These are phyloP conservation scores for Lactarius evosmus DNA, from an alignment of 768 basidiomycete genomes.

Conservation along the genomic window DNA sequence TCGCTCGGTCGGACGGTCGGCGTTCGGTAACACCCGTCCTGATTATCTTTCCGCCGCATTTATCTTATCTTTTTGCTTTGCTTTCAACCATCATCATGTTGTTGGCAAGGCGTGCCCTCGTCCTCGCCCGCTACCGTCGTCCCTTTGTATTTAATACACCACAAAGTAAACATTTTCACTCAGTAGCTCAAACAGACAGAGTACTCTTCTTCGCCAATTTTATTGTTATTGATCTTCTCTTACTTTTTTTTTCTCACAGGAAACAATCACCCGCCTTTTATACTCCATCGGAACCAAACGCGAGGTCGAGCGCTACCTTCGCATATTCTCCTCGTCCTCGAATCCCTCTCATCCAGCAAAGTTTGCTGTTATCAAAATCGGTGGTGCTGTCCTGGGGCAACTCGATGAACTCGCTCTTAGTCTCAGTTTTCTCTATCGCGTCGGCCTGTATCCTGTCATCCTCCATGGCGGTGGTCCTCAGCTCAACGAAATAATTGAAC, in stretches of 20 bases:
- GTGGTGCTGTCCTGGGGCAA: conserved; percentile 91
- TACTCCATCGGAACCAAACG: conserved; percentile 97
- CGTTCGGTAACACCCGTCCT: conserved; percentile 7
- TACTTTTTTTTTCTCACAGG: conserved; percentile 45
- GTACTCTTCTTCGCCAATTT: conserved; percentile 36
- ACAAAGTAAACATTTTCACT: conserved; percentile 46
- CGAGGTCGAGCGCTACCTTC: conserved; percentile 96
- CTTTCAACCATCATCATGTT: conserved; percentile 32
- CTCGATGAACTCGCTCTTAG: conserved; percentile 92
- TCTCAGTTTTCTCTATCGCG: conserved; percentile 92
- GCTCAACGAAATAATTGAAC: conserved; percentile 88
- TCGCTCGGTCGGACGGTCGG: background rate
- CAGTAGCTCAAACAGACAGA: conserved; percentile 70
- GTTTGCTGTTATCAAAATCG: conserved; percentile 97
- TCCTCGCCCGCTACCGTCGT: conserved; percentile 45
- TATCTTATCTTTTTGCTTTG: background rate
- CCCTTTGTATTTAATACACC: conserved; percentile 34
- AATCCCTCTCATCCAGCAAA: conserved; percentile 88
- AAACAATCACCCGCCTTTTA: conserved; percentile 93
- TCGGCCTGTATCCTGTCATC: conserved; percentile 97
- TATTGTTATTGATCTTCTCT: conserved; percentile 10
- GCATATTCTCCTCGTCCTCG: conserved; percentile 95
- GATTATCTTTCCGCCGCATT: conserved; percentile 7
- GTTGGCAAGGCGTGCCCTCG: conserved; percentile 44
- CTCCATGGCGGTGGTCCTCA: conserved; percentile 97